phyloP scores from a whole-genome alignment of 805 yeast genomes.

The Candida ulmi region DNA sequence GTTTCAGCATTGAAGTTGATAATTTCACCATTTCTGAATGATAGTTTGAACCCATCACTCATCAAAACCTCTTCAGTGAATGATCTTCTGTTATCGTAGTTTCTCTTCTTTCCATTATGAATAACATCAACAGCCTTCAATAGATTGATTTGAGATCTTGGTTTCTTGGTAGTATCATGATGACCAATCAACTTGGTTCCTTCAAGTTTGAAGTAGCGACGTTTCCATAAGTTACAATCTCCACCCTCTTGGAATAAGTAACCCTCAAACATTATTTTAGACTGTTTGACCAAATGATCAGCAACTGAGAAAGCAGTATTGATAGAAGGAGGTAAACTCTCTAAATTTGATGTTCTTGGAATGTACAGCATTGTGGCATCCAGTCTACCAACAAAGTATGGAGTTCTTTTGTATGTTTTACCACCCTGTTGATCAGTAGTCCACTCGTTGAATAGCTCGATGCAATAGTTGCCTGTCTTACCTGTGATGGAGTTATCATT shows the following conservation, averaged over 20 bases:
- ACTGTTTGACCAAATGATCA: slow-evolving; percentile 30
- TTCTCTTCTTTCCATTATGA: slow-evolving; percentile 28
- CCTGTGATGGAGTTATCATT: slow-evolving; percentile 54
- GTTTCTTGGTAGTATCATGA: slow-evolving; percentile 60
- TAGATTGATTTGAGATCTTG: slow-evolving; percentile 72
- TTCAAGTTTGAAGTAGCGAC: slow-evolving; percentile 67
- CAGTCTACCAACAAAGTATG: slow-evolving; percentile 61
- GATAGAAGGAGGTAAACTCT: slow-evolving; percentile 67
- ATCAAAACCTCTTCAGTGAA: slow-evolving; percentile 67
- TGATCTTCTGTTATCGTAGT: slow-evolving; percentile 34
- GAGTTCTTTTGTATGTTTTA: slow-evolving; percentile 31
- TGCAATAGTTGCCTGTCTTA: slow-evolving; percentile 40
- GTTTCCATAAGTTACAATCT: slow-evolving; percentile 66
- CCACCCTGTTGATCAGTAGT: slow-evolving; percentile 33
- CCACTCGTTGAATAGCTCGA: slow-evolving; percentile 84
- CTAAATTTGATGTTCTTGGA: slow-evolving; percentile 55
- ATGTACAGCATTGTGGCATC: slow-evolving; percentile 64
- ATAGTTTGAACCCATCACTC: slow-evolving; percentile 69
- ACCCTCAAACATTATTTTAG: slow-evolving; percentile 48
- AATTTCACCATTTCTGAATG: slow-evolving; percentile 73
- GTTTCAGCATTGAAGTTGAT: slow-evolving; percentile 85
- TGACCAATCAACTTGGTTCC: slow-evolving; percentile 74
- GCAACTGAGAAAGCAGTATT: slow-evolving; percentile 43
- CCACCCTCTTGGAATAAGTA: slow-evolving; percentile 88
- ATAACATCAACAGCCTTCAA: slow-evolving; percentile 47